A percentile compares a stretch with the other conserved stretches of the same genome.
phyloP scores from a whole-genome alignment of 1,139 yeast genomes.

The Suhomyces coccinellae region DNA sequence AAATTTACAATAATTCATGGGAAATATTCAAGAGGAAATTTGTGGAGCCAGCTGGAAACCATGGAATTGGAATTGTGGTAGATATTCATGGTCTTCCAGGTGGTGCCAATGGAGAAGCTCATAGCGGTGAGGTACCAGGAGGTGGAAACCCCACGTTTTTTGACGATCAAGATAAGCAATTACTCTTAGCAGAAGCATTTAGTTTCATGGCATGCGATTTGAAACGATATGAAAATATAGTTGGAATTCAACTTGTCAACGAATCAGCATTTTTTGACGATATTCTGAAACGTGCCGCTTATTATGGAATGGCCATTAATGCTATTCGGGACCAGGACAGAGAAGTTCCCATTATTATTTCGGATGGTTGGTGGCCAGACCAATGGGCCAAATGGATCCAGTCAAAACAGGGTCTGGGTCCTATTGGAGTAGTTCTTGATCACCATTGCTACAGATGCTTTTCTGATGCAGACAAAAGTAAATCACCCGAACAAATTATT shows the following conservation, averaged over 20 bases:
- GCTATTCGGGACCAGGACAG: slow-evolving; percentile 58
- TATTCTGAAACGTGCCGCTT: slow-evolving; percentile 52
- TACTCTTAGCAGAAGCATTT: slow-evolving; percentile 51
- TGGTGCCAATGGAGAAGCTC: slow-evolving; percentile 84
- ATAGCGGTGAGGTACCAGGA: slow-evolving; percentile 66
- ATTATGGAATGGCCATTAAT: slow-evolving; percentile 67
- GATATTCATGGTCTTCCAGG: slow-evolving; percentile 92
- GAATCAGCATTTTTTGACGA: slow-evolving; percentile 69
- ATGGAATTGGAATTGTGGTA: slow-evolving; percentile 70
- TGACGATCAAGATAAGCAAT: slow-evolving; percentile 46
- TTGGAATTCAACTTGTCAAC: slow-evolving; percentile 82
- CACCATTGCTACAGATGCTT: slow-evolving; percentile 87
- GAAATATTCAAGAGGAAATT: slow-evolving; percentile 47
- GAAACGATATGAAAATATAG: slow-evolving; percentile 58
- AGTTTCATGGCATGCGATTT: slow-evolving; percentile 66
- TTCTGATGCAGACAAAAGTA: slow-evolving; percentile 67
- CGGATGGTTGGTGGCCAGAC: slow-evolving; percentile 93
- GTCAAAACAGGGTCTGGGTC: slow-evolving; percentile 36
- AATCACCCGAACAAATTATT: slow-evolving; percentile 64
- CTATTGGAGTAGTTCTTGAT: slow-evolving; percentile 72
- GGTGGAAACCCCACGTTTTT: slow-evolving; percentile 63
- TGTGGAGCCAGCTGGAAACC: slow-evolving; percentile 53
- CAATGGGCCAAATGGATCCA: slow-evolving; percentile 75
- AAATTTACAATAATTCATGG: slow-evolving; percentile 77
- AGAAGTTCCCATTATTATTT: slow-evolving; percentile 69